These are phyloP conservation scores for Vitis cinerea DNA, from an alignment of 164 flowering plant genomes.

Conservation along the genomic window DNA sequence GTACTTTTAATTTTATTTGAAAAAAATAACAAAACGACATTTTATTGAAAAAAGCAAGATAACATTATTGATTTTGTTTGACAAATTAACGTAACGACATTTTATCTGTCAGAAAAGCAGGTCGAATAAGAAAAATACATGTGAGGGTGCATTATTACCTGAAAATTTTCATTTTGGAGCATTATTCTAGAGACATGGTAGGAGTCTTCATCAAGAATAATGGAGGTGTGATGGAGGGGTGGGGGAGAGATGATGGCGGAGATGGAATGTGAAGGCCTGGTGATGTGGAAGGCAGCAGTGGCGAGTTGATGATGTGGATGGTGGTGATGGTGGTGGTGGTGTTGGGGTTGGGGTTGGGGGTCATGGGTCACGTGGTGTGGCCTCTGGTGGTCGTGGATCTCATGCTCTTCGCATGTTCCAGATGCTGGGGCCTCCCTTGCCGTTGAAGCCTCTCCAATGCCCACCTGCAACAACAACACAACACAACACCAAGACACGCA, in stretches of 20 bases:
- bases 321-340: constrained; percentile 15
- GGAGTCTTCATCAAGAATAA: constrained; percentile 63
- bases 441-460: constrained; percentile 52
- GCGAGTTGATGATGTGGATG: constrained; percentile 27
- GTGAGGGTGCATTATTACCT: constrained; percentile 35
- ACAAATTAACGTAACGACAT: no score
- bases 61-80: no score
- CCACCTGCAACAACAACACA: constrained; percentile 37
- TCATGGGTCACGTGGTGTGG: constrained; percentile 27
- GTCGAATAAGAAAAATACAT: background rate
- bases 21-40: background rate
- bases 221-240: constrained; percentile 39
- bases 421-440: constrained; percentile 36
- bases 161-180: constrained; percentile 66
- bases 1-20: background rate
- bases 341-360: constrained; percentile 23
- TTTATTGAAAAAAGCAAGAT: no score
- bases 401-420: constrained; percentile 41
- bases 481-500: background rate
- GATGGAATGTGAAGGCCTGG: constrained; percentile 68
- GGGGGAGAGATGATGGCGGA: constrained; percentile 70
- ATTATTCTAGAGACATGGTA: constrained; percentile 67
- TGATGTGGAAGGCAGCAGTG: constrained; percentile 62
- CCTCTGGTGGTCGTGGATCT: constrained; percentile 33
- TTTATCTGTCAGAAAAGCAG: no score